Evolutionary conservation across 176 grass and related monocot species (phyloP).

Genomic region (Phoenix roebelenii): DNA sequence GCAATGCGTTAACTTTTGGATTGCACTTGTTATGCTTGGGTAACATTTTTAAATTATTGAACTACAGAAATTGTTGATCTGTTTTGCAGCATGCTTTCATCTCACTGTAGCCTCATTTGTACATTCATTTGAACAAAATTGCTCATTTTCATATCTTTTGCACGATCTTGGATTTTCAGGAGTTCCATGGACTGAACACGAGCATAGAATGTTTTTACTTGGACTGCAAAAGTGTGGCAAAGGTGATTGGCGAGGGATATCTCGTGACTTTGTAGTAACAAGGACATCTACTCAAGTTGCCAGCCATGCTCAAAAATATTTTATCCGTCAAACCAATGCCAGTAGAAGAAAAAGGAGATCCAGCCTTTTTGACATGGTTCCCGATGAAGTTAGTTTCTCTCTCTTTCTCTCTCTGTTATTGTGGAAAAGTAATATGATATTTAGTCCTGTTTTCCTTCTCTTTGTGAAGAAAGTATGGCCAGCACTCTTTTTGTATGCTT

Average conservation of each 20-base stretch:
- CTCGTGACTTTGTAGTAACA: conserved; percentile 38
- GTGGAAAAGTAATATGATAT: no score
- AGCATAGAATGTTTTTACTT: conserved; percentile 56
- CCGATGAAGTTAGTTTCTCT: conserved; percentile 35
- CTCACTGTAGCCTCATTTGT: no score
- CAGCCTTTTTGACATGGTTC: conserved; percentile 66
- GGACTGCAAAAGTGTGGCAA: conserved; percentile 47
- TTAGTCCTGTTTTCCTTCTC: neutral
- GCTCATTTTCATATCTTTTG: no score
- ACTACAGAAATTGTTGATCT: no score
- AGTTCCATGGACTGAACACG: conserved; percentile 61
- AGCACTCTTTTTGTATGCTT: neutral
- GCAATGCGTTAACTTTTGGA: no score
- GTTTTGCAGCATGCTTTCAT: no score
- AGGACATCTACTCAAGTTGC: conserved; percentile 74
- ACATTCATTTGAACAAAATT: no score
- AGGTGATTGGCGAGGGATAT: conserved; percentile 70
- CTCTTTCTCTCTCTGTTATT: conserved; percentile 4
- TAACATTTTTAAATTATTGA: no score
- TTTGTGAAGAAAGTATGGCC: neutral
- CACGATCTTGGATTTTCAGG: conserved; percentile 13
- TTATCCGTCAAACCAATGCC: conserved; percentile 46
- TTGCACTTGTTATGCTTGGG: no score
- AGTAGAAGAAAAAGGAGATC: conserved; percentile 53
- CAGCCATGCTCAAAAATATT: conserved; percentile 71